phyloP scores from a whole-genome alignment of 2,329 filamentous ascomycete genomes.

The Aspergillus latus region DNA sequence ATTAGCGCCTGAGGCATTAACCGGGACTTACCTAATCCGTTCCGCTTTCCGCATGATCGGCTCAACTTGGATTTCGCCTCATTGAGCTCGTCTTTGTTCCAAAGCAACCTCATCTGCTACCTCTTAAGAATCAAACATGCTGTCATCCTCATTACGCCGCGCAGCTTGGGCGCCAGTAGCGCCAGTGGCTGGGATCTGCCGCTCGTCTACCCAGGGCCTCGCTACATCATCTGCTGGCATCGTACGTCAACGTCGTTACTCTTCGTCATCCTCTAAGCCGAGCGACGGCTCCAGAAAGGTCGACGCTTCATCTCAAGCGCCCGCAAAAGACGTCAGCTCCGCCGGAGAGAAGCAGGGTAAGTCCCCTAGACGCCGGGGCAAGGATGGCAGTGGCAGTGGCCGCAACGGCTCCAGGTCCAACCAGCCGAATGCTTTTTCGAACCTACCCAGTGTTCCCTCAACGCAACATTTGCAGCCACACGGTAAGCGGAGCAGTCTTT shows the following conservation, averaged over 20 bases:
- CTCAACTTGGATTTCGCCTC: slow-evolving; percentile 39
- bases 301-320: slow-evolving; percentile 41
- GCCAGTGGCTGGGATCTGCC: slow-evolving; percentile 34
- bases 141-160: slow-evolving; percentile 48
- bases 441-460: slow-evolving; percentile 50
- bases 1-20: slow-evolving; percentile 26
- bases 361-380: slow-evolving; percentile 36
- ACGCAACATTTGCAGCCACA: slow-evolving; percentile 50
- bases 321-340: slow-evolving; percentile 40
- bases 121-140: slow-evolving; percentile 35
- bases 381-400: slow-evolving; percentile 32
- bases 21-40: slow-evolving; percentile 27
- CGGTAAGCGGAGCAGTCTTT: slow-evolving; percentile 34
- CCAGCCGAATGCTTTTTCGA: slow-evolving; percentile 41
- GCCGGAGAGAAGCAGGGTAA: slow-evolving; percentile 39
- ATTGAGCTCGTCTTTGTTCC: slow-evolving; percentile 26
- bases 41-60: slow-evolving; percentile 36
- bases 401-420: slow-evolving; percentile 38
- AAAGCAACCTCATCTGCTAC: slow-evolving; percentile 27
- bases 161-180: slow-evolving; percentile 42
- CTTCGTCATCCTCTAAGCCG: slow-evolving; percentile 50
- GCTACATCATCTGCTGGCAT: slow-evolving; percentile 33
- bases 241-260: slow-evolving; percentile 49
- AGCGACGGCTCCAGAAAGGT: slow-evolving; percentile 47
- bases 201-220: slow-evolving; percentile 32